These are phyloP conservation scores for Fusarium poae DNA, from an alignment of 2,329 filamentous ascomycete species.

Conservation along the genomic window DNA sequence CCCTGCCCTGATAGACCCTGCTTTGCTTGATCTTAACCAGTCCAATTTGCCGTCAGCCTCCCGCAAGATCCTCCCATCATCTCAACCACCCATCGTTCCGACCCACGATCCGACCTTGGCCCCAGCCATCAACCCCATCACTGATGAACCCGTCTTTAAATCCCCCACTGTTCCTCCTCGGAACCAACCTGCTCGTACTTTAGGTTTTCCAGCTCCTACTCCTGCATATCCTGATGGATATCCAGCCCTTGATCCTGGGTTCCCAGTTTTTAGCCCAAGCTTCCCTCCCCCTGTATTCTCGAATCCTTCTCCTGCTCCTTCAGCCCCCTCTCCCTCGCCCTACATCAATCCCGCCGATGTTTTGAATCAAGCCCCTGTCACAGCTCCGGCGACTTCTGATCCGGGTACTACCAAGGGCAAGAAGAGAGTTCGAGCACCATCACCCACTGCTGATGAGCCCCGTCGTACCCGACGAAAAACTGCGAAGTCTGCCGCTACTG, in stretches of 20 bases:
- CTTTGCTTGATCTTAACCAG: not conserved
- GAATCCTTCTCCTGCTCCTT: not conserved
- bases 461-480: slow-evolving; percentile 1
- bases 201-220: not conserved
- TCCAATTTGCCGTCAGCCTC: not conserved
- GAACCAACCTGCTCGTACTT: not conserved
- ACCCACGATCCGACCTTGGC: not conserved
- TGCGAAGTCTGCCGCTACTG: not conserved
- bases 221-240: not conserved
- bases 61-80: not conserved
- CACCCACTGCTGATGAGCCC: not conserved
- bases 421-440: slow-evolving; percentile 9
- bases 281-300: not conserved
- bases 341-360: not conserved
- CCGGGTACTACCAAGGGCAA: not conserved
- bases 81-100: not conserved
- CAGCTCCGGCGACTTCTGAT: not conserved
- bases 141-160: too few relatives aligned
- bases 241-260: not conserved
- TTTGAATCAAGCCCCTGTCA: not conserved
- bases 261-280: not conserved
- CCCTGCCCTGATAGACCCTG: not conserved
- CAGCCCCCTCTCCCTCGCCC: not conserved
- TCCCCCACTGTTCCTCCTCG: not conserved
- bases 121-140: not conserved